phyloP scores from a whole-genome alignment of 2,329 filamentous ascomycete genomes.

The Claviceps purpurea region DNA sequence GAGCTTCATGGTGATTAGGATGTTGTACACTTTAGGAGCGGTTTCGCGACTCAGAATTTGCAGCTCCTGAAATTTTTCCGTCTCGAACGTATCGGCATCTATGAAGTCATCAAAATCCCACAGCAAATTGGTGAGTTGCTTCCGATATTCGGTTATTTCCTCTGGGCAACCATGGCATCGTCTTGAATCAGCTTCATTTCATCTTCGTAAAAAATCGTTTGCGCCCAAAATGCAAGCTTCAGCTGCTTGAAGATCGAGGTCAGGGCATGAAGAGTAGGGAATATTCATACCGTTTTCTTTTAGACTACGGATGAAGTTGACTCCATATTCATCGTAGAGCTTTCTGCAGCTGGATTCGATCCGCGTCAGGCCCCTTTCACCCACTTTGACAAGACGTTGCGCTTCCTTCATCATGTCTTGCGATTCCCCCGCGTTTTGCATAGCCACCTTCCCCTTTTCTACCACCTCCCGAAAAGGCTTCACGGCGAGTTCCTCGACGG shows the following conservation, averaged over 20 bases:
- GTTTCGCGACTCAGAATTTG: constrained; percentile 33
- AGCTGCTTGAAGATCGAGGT: background rate
- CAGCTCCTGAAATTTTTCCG: constrained; percentile 33
- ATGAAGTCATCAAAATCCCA: constrained; percentile 46
- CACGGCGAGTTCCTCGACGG: constrained; percentile 30
- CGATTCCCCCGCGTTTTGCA: constrained; percentile 32
- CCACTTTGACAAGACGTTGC: constrained; percentile 32
- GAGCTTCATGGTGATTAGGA: constrained; percentile 41
- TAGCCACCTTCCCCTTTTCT: constrained; percentile 33
- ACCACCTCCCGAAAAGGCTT: constrained; percentile 39
- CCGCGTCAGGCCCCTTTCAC: constrained; percentile 33
- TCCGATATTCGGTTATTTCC: constrained; percentile 34
- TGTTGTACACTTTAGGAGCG: constrained; percentile 34
- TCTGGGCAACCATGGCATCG: constrained; percentile 19
- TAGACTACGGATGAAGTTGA: constrained; percentile 35
- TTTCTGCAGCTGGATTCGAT: constrained; percentile 39
- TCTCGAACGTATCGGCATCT: constrained; percentile 36
- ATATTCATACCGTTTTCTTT: constrained; percentile 36
- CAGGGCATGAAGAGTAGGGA: background rate
- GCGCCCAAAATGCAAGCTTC: background rate
- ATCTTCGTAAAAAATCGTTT: background rate
- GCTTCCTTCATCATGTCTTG: constrained; percentile 37
- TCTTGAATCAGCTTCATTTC: background rate
- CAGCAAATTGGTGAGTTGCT: constrained; percentile 34
- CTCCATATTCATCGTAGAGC: constrained; percentile 33